phyloP scores from a whole-genome alignment of 1,139 yeast genomes.

The Suhomyces kunorum region DNA sequence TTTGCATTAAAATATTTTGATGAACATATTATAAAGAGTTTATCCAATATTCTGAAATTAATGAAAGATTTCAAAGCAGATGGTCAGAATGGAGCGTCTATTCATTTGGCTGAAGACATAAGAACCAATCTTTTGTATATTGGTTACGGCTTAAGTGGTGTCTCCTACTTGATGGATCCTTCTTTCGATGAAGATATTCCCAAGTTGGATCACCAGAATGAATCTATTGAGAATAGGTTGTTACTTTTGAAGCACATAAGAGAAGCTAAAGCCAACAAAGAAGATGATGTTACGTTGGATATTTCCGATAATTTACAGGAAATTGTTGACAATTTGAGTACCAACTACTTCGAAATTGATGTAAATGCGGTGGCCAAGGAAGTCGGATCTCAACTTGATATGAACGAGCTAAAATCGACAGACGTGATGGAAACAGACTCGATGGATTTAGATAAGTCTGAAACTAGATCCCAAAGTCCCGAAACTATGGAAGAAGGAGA shows the following conservation, averaged over 20 bases:
- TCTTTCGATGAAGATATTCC: conserved; percentile 51
- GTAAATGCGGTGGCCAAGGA: conserved; percentile 15
- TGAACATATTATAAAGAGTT: conserved; percentile 46
- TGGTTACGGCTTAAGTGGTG: conserved; percentile 68
- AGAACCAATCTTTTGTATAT: conserved; percentile 57
- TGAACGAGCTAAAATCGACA: neutral
- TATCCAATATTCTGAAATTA: conserved; percentile 43
- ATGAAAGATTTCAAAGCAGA: conserved; percentile 32
- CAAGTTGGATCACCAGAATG: conserved; percentile 34
- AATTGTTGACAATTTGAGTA: conserved; percentile 42
- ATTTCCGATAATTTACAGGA: conserved; percentile 40
- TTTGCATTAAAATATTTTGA: conserved; percentile 65
- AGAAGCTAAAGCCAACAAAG: conserved; percentile 25
- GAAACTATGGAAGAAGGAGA: conserved; percentile 4
- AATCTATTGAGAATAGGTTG: conserved; percentile 40
- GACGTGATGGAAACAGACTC: conserved; percentile 1
- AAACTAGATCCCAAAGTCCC: conserved; percentile 4
- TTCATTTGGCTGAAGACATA: conserved; percentile 48
- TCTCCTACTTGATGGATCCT: conserved; percentile 77
- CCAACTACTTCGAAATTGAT: conserved; percentile 20
- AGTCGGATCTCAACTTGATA: conserved; percentile 1
- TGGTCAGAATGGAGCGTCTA: conserved; percentile 22
- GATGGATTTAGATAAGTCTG: neutral
- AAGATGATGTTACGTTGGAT: conserved; percentile 29
- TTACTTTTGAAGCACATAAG: conserved; percentile 37